Percentiles rank a stretch among this genome's conserved stretches.
phyloP scores from a whole-genome alignment of 257 asterid genomes.

The Linaria vulgaris region DNA sequence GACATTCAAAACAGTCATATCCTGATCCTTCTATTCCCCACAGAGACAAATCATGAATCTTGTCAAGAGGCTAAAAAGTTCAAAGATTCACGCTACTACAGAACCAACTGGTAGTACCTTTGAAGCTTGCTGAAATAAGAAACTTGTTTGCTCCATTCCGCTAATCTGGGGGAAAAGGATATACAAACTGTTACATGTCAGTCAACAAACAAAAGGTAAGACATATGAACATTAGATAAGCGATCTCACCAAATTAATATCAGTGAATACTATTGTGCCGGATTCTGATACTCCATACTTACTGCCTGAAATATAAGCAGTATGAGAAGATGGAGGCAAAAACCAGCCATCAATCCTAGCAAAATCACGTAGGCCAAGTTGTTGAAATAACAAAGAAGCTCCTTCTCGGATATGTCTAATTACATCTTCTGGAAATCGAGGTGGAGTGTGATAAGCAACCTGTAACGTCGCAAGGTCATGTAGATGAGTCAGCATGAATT shows the following conservation, averaged over 20 bases:
- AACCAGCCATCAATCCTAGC: constrained; percentile 95
- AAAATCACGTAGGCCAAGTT: constrained; percentile 81
- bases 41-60: constrained; percentile 2
- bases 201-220: constrained; percentile 18
- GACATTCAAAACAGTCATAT: neutral
- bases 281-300: constrained; percentile 60
- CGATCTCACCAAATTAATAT: constrained; percentile 76
- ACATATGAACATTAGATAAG: constrained; percentile 12
- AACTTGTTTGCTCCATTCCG: constrained; percentile 96
- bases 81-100: neutral
- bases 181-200: constrained; percentile 19
- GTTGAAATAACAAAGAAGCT: constrained; percentile 69
- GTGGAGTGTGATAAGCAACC: constrained; percentile 92
- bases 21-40: neutral
- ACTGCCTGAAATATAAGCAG: constrained; percentile 47
- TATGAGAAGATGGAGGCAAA: constrained; percentile 59
- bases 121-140: constrained; percentile 89
- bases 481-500: neutral
- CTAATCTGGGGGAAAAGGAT: constrained; percentile 54
- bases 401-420: constrained; percentile 72
- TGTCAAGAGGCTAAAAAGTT: neutral
- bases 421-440: constrained; percentile 72
- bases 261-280: constrained; percentile 76
- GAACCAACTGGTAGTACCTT: constrained; percentile 46
- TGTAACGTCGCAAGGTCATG: constrained; percentile 30